Conservation (phyloP, 2,329 filamentous ascomycete genomes). For the Cryphonectria naterciae region DNA sequence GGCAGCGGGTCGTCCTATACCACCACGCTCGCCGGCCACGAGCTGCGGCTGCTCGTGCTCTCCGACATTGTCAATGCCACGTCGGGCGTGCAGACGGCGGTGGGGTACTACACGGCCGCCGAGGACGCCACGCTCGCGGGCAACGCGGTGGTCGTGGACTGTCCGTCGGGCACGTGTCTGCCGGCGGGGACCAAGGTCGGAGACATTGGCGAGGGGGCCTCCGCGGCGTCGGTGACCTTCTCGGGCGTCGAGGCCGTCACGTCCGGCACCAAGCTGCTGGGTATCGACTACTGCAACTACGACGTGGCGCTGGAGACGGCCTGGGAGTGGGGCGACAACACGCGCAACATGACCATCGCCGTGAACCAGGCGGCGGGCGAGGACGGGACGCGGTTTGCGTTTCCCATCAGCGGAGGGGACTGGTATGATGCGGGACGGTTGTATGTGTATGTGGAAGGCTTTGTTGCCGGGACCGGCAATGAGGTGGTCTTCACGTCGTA, state of each 20-base stretch:
- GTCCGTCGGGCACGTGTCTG: constrained; percentile 44
- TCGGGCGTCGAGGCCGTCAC: constrained; percentile 37
- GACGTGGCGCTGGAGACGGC: constrained; percentile 48
- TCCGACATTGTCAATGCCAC: constrained; percentile 38
- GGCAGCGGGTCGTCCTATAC: constrained; percentile 34
- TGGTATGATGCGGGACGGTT: constrained; percentile 55
- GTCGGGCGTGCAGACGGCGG: constrained; percentile 26
- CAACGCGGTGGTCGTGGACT: constrained; percentile 40
- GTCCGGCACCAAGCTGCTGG: constrained; percentile 45
- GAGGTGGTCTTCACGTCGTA: constrained; percentile 41
- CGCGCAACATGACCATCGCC: constrained; percentile 52
- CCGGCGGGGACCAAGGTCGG: constrained; percentile 49
- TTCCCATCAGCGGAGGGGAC: constrained; percentile 53
- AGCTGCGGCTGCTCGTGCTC: constrained; percentile 45
- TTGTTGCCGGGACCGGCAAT: constrained; percentile 45
- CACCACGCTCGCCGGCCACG: constrained; percentile 43
- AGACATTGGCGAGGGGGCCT: constrained; percentile 41
- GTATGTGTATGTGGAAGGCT: constrained; percentile 50
- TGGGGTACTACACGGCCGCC: constrained; percentile 45
- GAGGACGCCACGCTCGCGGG: constrained; percentile 43
- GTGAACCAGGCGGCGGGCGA: constrained; percentile 48
- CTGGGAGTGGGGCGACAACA: constrained; percentile 51
- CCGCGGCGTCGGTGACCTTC: constrained; percentile 39
- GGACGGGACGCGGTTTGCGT: constrained; percentile 48
- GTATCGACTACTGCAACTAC: constrained; percentile 57